Evolutionary conservation across 495 filamentous ascomycete genomes (phyloP), one percentile per base, ranked within the genome.

Genomic region (Penicillium nucicola): DNA sequence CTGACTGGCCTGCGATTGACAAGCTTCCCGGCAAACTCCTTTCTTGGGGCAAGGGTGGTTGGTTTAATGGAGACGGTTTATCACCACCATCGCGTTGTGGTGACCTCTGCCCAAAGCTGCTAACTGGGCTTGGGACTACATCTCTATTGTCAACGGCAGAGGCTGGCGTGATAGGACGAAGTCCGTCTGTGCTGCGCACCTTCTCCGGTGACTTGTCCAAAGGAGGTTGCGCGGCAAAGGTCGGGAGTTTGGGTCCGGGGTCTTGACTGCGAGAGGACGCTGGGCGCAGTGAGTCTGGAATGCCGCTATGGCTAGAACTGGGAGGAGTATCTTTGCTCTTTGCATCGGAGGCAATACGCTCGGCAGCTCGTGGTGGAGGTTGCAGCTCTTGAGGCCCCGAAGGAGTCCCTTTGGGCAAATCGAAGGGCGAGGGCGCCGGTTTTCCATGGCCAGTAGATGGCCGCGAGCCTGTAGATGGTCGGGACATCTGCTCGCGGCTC

Each of bases 401-500:
- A 37, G 48, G 48, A 17, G 23, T 23, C 18, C 39, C 25, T 37
- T 50, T 50, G 15, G 39, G 48, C 10, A 50, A 20, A 12, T 50
- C 48, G 22, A 63, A 65, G 12, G 56, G 60, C 28, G 56, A 53
- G 1, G 62, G 61, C 0, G 58, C 58, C 4, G 58, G 53, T 37
- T 50, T 62, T 19, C 52, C 55, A 52, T 62, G 64, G 9, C 52
- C 61, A 14, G 49, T 52, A 30, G 67, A 66, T 45, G 46, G 46
- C 36, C 46, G 46, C 32, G 67, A 64, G 7, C 59, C 64, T 13
- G 69, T 70, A 18, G 70, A 68, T 15, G 75, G 69, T 10, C 71
- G 74, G n/a, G 62, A 65, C 48, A 76, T 55, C 20, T 70, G 71
- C 40, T 79, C 77, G 8, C 75, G 70, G 53, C 77, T 78, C 44